Base-by-base conservation (phyloP, 2,329 filamentous ascomycete species). In the Pseudogymnoascus sp. region DNA sequence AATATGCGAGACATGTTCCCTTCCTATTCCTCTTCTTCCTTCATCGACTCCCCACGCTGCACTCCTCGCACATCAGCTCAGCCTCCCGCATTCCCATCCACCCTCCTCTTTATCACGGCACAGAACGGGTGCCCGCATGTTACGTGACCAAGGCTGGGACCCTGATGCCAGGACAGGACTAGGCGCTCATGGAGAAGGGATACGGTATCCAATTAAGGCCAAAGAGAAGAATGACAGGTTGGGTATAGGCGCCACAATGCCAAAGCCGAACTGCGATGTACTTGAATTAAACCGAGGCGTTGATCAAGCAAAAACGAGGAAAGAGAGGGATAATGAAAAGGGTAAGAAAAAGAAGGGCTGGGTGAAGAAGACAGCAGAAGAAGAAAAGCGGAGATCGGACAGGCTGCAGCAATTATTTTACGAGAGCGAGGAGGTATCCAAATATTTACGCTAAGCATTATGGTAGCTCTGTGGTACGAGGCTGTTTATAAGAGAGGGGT, bases 151-250 rank as follows among this genome's bases (percentile, higher is more conserved):
- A 64, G 89, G 89, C 28, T 92, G 88, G 85, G 86, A 92, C 68
- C 87, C 89, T 0, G 89, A 92, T 73, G 79, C 84, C 28, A 79
- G 91, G 2, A 74, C 77, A 14, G 92, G 92, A 0, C 79, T 97
- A 0, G 92, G 92, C 0, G 82, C 82, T 8, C 76, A 77, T 1
- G 86, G 89, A 0, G 76, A 81, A 69, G 92, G 92, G 2, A 87
- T 91, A 65, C 80, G 87, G 42, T 87, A 86, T 67, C 92, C 92
- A 0, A 79, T 97, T 66, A 91, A 91, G 72, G 78, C 84, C 0
- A 71, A 69, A 56, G 77, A 82, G 62, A 96, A 96, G 75, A 82
- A 86, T 47, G 85, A 93, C 71, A 91, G 83, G 3, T 77, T 89
- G 6, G 93, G 92, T 0, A 74, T 96, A 25, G 91, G 92, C 0